A percentile compares a stretch with the other conserved stretches of the same genome.
These are phyloP conservation scores for Diaporthe capsici DNA, from an alignment of 2,329 filamentous ascomycete genomes.

Conservation along the genomic window DNA sequence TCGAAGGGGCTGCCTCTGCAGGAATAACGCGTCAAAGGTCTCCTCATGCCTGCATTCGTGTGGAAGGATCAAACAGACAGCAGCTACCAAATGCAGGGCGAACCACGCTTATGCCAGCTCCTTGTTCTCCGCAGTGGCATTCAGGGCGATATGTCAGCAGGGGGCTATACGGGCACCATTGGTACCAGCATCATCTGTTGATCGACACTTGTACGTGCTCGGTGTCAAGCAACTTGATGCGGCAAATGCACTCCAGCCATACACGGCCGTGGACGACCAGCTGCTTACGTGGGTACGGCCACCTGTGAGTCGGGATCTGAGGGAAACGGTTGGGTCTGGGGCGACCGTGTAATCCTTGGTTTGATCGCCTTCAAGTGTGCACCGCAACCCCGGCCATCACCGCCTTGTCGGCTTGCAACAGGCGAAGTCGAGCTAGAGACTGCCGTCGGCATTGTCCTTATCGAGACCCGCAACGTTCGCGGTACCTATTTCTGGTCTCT, in stretches of 20 bases:
- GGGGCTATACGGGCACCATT: background rate
- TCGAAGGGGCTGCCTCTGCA: background rate
- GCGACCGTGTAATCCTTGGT: constrained; percentile 21
- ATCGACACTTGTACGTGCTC: background rate
- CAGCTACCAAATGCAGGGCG: constrained; percentile 16
- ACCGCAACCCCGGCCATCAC: constrained; percentile 9
- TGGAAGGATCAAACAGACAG: constrained; percentile 27
- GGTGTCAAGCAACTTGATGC: background rate
- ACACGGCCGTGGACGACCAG: background rate
- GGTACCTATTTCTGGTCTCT: background rate
- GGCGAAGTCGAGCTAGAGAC: background rate
- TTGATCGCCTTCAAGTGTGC: background rate
- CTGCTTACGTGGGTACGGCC: constrained; percentile 10
- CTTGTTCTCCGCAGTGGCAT: background rate
- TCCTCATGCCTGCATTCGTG: constrained; percentile 9
- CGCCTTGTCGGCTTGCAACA: background rate
- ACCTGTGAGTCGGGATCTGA: background rate
- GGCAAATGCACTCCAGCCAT: background rate
- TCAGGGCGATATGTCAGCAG: constrained; percentile 18
- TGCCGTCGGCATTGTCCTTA: background rate
- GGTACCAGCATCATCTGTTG: background rate
- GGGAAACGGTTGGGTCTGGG: background rate
- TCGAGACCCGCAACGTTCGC: background rate
- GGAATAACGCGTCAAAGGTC: constrained; percentile 3
- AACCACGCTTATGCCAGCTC: constrained; percentile 23